phyloP scores from a whole-genome alignment of 305 asterid species.

The Coffea humblotiana region DNA sequence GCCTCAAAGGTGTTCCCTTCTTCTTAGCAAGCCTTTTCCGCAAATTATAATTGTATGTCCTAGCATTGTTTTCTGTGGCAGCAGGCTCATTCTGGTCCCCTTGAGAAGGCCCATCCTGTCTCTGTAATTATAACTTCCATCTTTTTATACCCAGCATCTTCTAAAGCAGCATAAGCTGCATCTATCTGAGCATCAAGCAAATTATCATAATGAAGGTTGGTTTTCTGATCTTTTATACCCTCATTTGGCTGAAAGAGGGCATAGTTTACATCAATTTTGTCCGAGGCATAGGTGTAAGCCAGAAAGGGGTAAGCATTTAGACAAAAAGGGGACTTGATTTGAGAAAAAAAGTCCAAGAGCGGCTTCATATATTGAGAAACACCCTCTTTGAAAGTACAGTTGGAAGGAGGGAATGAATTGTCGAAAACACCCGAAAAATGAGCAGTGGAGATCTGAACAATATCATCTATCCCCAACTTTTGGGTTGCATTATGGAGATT shows the following conservation, averaged over 20 bases:
- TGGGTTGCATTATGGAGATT: conserved; percentile 77
- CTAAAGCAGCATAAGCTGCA: conserved; percentile 92
- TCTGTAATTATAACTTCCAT: conserved; percentile 94
- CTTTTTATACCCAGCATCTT: conserved; percentile 61
- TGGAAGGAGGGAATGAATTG: conserved; percentile 92
- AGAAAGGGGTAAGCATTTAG: conserved; percentile 90
- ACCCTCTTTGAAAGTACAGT: conserved; percentile 71
- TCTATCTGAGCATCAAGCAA: conserved; percentile 96
- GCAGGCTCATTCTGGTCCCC: conserved; percentile 88
- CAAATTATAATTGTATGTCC: conserved; percentile 75
- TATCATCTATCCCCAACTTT: conserved; percentile 48
- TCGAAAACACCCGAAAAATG: conserved; percentile 77
- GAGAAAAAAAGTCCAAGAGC: conserved; percentile 68
- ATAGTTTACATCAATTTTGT: conserved; percentile 70
- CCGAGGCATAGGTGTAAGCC: conserved; percentile 68
- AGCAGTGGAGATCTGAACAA: conserved; percentile 74
- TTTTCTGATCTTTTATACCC: conserved; percentile 66
- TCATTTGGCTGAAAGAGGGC: conserved; percentile 72
- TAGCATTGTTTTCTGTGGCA: conserved; percentile 71
- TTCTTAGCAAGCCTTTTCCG: conserved; percentile 82
- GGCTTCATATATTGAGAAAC: conserved; percentile 79
- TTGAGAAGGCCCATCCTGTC: conserved; percentile 98
- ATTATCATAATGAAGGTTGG: conserved; percentile 81
- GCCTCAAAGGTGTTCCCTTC: conserved; percentile 94
- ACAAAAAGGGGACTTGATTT: conserved; percentile 85